phyloP scores from a whole-genome alignment of 257 asterid species.

The Nicotiana tabacum region DNA sequence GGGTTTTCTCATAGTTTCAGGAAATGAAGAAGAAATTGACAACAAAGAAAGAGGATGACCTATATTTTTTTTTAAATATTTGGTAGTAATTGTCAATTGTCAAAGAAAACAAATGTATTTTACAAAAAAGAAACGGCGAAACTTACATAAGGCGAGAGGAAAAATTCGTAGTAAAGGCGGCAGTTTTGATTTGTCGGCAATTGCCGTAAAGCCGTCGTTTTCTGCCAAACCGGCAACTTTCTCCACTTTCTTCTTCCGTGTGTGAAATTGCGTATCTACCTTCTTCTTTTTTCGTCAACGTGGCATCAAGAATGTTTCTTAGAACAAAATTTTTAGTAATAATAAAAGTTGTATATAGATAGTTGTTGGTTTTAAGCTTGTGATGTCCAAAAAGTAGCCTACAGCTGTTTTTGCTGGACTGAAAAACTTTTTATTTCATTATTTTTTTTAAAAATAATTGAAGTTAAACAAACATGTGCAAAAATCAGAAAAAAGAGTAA shows the following conservation, averaged over 20 bases:
- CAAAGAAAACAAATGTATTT: not conserved
- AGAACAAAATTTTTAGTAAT: no score
- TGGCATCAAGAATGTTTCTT: no score
- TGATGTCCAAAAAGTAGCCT: no score
- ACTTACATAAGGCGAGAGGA: not conserved
- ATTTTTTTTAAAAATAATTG: no score
- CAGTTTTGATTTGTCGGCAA: not conserved
- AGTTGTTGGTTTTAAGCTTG: no score
- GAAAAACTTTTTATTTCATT: no score
- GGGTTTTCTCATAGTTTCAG: not conserved
- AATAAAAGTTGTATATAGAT: no score
- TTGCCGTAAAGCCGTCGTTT: not conserved
- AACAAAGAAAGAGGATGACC: not conserved
- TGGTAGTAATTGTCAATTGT: not conserved
- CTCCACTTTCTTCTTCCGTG: not conserved
- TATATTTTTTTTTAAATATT: not conserved
- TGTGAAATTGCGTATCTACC: no score
- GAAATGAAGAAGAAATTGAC: not conserved
- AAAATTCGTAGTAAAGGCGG: not conserved
- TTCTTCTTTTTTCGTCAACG: no score
- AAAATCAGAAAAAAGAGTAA: no score
- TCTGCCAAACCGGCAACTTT: not conserved
- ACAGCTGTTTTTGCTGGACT: no score
- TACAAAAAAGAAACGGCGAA: not conserved
- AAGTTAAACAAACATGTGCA: no score